Conservation (phyloP, 2,329 filamentous ascomycete genomes). For the Coccinonectria pachysandricola region DNA sequence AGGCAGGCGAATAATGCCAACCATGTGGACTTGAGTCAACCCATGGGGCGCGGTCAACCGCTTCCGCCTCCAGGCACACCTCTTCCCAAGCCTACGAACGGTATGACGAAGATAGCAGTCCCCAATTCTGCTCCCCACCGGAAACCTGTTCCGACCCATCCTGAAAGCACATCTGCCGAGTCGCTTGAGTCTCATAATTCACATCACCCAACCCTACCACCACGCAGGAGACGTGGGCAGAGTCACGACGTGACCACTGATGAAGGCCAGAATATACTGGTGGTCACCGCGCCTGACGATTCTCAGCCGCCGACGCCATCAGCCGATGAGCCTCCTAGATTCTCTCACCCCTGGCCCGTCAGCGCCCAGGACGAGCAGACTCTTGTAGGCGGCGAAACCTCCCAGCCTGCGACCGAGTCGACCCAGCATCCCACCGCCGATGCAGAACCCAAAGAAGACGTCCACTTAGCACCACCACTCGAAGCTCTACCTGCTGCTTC, state of each 20-base stretch:
- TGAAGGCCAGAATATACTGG: constrained; percentile 44
- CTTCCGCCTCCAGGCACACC: constrained; percentile 73
- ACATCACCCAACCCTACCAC: too few relatives aligned
- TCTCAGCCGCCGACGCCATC: constrained; percentile 47
- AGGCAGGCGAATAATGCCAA: constrained; percentile 21
- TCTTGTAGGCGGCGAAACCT: constrained; percentile 8
- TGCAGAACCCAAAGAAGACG: neutral
- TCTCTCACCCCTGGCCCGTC: too few relatives aligned
- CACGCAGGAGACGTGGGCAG: constrained; percentile 25
- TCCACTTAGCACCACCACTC: too few relatives aligned
- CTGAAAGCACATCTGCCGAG: constrained; percentile 9
- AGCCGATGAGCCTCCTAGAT: constrained; percentile 19
- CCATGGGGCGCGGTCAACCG: constrained; percentile 74
- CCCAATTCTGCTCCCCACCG: constrained; percentile 50
- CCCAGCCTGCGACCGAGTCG: constrained; percentile 5
- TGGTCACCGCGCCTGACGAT: constrained; percentile 55
- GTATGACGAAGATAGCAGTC: constrained; percentile 43
- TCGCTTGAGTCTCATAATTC: too few relatives aligned
- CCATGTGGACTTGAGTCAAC: constrained; percentile 44
- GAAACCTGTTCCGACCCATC: constrained; percentile 46
- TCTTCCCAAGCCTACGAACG: constrained; percentile 55
- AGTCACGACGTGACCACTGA: constrained; percentile 25
- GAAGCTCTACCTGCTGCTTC: constrained; percentile 10
- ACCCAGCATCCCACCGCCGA: constrained; percentile 5
- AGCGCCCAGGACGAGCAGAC: constrained; percentile 8